Evolutionary conservation across 768 basidiomycete species (phyloP), one percentile per base, ranked within the genome.

Genomic region (Boletellus sp.): DNA sequence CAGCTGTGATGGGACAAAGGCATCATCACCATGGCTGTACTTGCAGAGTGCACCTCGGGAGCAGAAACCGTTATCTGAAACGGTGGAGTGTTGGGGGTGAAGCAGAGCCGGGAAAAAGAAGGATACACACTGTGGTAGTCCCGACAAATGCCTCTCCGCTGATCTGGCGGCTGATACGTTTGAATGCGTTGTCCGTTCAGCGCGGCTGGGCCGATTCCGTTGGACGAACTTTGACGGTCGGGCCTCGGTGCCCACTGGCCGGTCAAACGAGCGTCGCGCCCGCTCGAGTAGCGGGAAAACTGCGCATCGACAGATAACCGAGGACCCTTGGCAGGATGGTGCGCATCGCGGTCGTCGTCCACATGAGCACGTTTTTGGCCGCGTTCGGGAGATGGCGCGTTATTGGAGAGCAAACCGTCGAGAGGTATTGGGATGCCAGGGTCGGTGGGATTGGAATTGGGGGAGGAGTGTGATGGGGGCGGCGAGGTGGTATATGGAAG

Each of bases 21-120:
- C 88, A 63, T 94, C 90, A 2, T 91, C 90, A 33, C 90, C 92
- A 59, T 98, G 94, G 52, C 89, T 92, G 69, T 83, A 97, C 64
- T 91, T 93, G 77, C 94, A 98, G 52, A 79, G 78, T 17, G 80
- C 84, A 41, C 94, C 94, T 28, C 93, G 83, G 35, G 89, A 81
- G 59, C 94, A 98, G 70, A 85, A 96, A 1, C 94, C 94, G 51
- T 84, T 84, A 63, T 94, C 94, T 97, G 57, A 8, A 43, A 28
- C 28, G 28, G 9, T 52, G 39, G 48, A 17, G 48, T 46, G 45
- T 54, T 53, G 51, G 48, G 51, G 48, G 50, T 47, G 38, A 45
- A 36, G 46, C 24, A 39, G 37, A 13, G 36, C 37, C 23, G 55
- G 37, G 46, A 42, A 28, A 32, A 36, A 47, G 34, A 48, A 22